Base-by-base conservation (phyloP, 2,329 filamentous ascomycete species). In the Botryosphaeria dothidea region DNA sequence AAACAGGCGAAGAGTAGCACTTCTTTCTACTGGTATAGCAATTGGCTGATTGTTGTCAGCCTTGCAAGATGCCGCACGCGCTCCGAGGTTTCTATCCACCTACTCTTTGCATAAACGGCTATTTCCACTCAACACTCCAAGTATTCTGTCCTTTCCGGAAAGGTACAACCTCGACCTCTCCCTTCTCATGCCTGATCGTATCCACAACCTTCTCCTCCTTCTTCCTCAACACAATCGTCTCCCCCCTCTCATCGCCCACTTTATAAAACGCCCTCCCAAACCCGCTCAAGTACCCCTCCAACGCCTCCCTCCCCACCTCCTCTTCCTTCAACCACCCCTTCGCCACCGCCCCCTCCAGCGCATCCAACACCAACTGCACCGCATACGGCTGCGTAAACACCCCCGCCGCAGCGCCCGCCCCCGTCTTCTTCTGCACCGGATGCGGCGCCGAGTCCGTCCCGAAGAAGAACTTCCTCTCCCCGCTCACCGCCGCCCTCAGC, bases 361-460 rank as follows among this genome's bases (percentile, higher is more conserved):
- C 86, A 75, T 85, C 84, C 25, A 92, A 78, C 52, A 92, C 88
- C 54, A 88, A 83, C 63, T 87, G 87, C 1, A 88, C 82, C 0
- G 87, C 88, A 73, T 88, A 88, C 3, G 89, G 88, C 78, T 94
- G 91, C 1, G 91, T 93, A 75, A 92, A 94, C 48, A 93, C 90
- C 4, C 91, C 91, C 0, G 91, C 91, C 0, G 89, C 86, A 0
- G 73, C 74, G 81, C 75, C 81, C 62, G 80, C 80, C 8, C 83
- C 85, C 64, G 82, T 80, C 78, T 92, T 92, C 66, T 85, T 83
- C n/a, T 75, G 73, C 3, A 86, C 78, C 11, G 84, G 84, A 73
- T 92, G 87, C 73, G 91, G 90, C n/a, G 90, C 90, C 15, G 84
- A 88, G 74, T 92, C 90, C n/a, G 83, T 88, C 43, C 86, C 89